Percentiles rank a stretch among this genome's conserved stretches.
phyloP scores from a whole-genome alignment of 2,329 filamentous ascomycete genomes.

The Talaromyces pinophilus region DNA sequence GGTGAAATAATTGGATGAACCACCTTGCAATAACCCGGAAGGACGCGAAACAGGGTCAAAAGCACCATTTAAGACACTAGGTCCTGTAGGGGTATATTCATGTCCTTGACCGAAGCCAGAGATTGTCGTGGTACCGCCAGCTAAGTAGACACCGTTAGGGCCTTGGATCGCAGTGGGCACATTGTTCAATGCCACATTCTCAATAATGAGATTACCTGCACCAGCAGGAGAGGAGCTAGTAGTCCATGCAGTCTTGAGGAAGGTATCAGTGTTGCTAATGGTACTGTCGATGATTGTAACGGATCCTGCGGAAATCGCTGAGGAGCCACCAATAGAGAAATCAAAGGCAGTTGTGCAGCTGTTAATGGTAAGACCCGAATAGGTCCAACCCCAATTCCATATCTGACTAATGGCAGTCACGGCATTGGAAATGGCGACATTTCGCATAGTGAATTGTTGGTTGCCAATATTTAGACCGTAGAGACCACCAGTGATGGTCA shows the following conservation, averaged over 20 bases:
- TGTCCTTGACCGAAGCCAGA: slow-evolving; percentile 49
- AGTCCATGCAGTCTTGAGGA: slow-evolving; percentile 51
- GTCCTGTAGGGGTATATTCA: slow-evolving; percentile 48
- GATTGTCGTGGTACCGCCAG: slow-evolving; percentile 40
- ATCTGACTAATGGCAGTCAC: slow-evolving; percentile 58
- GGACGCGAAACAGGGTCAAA: slow-evolving; percentile 49
- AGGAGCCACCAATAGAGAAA: slow-evolving; percentile 47
- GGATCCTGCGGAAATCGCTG: slow-evolving; percentile 54
- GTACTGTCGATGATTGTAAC: slow-evolving; percentile 60
- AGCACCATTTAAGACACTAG: slow-evolving; percentile 46
- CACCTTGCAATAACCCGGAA: slow-evolving; percentile 46
- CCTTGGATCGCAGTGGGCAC: slow-evolving; percentile 49
- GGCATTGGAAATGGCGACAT: slow-evolving; percentile 55
- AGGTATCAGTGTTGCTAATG: slow-evolving; percentile 54
- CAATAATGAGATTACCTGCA: slow-evolving; percentile 56
- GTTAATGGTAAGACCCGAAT: slow-evolving; percentile 52
- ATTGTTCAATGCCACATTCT: slow-evolving; percentile 57
- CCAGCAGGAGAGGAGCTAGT: slow-evolving; percentile 44
- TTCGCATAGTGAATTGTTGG: slow-evolving; percentile 65
- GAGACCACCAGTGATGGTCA: slow-evolving; percentile 62
- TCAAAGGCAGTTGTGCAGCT: slow-evolving; percentile 57
- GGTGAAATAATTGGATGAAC: slow-evolving; percentile 46
- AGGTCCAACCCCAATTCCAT: slow-evolving; percentile 64
- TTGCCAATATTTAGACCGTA: slow-evolving; percentile 63
- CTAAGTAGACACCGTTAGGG: slow-evolving; percentile 39